Conservation (phyloP, 164 flowering plant genomes). For the Dillenia turbinata region DNA sequence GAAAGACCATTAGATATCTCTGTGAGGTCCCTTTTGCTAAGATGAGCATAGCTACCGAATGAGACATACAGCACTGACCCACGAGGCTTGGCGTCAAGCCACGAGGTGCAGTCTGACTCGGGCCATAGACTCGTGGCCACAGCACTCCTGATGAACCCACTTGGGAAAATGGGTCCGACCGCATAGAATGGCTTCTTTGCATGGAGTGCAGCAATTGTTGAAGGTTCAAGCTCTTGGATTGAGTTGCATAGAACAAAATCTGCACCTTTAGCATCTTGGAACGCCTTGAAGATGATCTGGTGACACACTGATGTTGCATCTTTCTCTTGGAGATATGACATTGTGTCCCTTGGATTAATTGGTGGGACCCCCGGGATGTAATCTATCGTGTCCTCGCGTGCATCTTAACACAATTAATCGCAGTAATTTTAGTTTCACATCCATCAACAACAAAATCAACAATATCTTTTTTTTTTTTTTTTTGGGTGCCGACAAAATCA, state of each 20-base stretch:
- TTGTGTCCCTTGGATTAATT: constrained; percentile 55
- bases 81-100: constrained; percentile 57
- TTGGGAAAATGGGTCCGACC: constrained; percentile 59
- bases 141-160: constrained; percentile 26
- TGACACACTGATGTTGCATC: constrained; percentile 48
- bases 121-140: constrained; percentile 78
- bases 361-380: constrained; percentile 75
- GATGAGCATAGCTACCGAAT: constrained; percentile 79
- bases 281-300: constrained; percentile 53
- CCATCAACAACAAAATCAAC: background rate
- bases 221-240: constrained; percentile 55
- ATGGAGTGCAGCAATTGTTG: constrained; percentile 50
- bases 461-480: too few species aligned
- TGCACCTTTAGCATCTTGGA: constrained; percentile 45
- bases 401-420: constrained; percentile 20
- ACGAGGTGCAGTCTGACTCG: constrained; percentile 66
- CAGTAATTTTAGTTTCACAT: background rate
- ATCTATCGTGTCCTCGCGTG: constrained; percentile 49
- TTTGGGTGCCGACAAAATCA: too few species aligned
- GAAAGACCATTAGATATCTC: constrained; percentile 69
- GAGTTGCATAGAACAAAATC: constrained; percentile 73
- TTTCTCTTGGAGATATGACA: constrained; percentile 61
- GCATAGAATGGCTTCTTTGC: constrained; percentile 48
- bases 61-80: constrained; percentile 77
- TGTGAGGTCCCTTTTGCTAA: constrained; percentile 33